Conservation (phyloP, 441 rosid genomes). For the Biscutella laevigata region DNA sequence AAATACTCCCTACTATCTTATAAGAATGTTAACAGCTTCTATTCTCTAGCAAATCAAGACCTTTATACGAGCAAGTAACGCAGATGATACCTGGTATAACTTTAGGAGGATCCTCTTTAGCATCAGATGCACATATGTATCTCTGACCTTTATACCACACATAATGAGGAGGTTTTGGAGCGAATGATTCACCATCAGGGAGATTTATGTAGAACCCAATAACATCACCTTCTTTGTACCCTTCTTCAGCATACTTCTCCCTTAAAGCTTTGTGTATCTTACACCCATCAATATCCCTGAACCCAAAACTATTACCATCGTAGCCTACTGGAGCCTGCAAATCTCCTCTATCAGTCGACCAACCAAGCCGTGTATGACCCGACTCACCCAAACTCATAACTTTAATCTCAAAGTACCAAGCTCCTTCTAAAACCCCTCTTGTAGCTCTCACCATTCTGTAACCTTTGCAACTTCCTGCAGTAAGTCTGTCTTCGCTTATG, state of each 20-base stretch:
- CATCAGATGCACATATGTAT: slow-evolving; percentile 55
- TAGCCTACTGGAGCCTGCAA: slow-evolving; percentile 95
- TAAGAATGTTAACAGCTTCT: neutral
- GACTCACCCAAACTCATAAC: slow-evolving; percentile 67
- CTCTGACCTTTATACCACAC: slow-evolving; percentile 94
- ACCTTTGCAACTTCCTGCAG: slow-evolving; percentile 84
- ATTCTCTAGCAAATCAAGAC: neutral
- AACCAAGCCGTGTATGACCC: slow-evolving; percentile 88
- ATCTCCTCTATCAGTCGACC: slow-evolving; percentile 93
- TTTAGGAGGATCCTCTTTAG: slow-evolving; percentile 76
- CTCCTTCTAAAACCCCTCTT: slow-evolving; percentile 82
- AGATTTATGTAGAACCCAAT: slow-evolving; percentile 82
- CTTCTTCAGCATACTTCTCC: slow-evolving; percentile 79
- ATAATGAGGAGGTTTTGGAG: slow-evolving; percentile 68
- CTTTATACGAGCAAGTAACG: neutral
- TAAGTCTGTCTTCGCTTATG: slow-evolving; percentile 67
- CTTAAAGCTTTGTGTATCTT: slow-evolving; percentile 88
- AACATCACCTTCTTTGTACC: slow-evolving; percentile 86
- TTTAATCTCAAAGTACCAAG: slow-evolving; percentile 91
- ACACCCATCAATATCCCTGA: slow-evolving; percentile 89
- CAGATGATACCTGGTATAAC: slow-evolving; percentile 61
- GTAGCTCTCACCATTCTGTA: slow-evolving; percentile 97
- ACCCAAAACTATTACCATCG: slow-evolving; percentile 85
- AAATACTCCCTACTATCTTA: neutral
- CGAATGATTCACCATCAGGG: slow-evolving; percentile 66